A percentile compares a stretch with the other conserved stretches of the same genome.
phyloP scores from a whole-genome alignment of 176 grass and related monocot genomes.

The Panicum miliaceum region DNA sequence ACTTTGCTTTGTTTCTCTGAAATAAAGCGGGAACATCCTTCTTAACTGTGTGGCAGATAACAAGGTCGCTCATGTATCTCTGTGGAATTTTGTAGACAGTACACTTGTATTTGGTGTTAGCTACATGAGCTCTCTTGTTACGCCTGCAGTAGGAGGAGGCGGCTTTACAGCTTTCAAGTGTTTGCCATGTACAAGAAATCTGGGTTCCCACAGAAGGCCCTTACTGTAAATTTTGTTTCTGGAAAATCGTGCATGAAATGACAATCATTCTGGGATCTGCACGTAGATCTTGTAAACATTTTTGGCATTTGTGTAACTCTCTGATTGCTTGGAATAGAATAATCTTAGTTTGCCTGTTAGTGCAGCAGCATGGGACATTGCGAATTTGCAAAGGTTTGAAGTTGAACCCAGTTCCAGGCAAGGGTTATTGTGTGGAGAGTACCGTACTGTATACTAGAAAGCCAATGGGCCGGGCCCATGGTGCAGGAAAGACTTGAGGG shows the following conservation, averaged over 20 bases:
- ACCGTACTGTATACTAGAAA: neutral
- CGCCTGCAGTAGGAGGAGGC: neutral
- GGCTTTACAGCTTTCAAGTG: neutral
- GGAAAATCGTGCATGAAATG: constrained; percentile 23
- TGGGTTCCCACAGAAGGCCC: neutral
- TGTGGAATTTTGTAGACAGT: neutral
- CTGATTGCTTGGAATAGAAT: neutral
- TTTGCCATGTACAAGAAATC: neutral
- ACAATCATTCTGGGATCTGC: neutral
- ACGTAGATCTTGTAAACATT: neutral
- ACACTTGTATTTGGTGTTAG: neutral
- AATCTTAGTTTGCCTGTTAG: neutral
- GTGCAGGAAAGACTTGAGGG: neutral
- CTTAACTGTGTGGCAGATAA: neutral
- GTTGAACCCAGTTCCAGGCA: too few species aligned
- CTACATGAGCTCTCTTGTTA: neutral
- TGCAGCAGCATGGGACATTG: neutral
- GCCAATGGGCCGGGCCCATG: neutral
- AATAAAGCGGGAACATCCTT: too few species aligned
- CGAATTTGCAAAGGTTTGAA: neutral
- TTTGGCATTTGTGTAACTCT: neutral
- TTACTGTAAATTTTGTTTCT: neutral
- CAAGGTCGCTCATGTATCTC: neutral
- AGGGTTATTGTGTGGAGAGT: neutral
- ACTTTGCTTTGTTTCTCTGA: too few species aligned